phyloP scores from a whole-genome alignment of 768 basidiomycete species.

The Collybia sordida region DNA sequence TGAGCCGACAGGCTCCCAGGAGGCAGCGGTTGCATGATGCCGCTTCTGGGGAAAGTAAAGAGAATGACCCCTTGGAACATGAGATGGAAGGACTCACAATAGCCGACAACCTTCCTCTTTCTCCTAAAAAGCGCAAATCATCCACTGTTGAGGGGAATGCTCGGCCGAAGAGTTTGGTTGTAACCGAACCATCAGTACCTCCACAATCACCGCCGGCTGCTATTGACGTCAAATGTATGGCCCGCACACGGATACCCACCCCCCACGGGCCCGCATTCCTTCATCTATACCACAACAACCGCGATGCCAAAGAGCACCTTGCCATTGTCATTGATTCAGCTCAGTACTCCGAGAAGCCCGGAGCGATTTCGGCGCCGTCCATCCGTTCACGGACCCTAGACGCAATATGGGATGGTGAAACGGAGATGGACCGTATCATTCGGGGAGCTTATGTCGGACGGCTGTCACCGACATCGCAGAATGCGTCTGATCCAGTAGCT shows the following conservation, averaged over 20 bases:
- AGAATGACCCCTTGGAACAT: conserved; percentile 41
- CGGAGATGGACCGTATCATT: conserved; percentile 89
- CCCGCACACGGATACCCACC: conserved; percentile 95
- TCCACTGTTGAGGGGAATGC: conserved; percentile 27
- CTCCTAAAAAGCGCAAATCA: conserved; percentile 40
- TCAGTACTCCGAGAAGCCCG: conserved; percentile 59
- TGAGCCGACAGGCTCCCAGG: conserved; percentile 76
- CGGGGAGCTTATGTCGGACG: conserved; percentile 93
- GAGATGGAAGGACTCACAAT: conserved; percentile 36
- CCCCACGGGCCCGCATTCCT: conserved; percentile 92
- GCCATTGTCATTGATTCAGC: conserved; percentile 93
- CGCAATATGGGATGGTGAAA: conserved; percentile 82
- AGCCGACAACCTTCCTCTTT: conserved; percentile 37
- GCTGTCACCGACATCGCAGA: conserved; percentile 56
- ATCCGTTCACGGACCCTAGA: conserved; percentile 86
- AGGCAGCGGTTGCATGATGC: conserved; percentile 47
- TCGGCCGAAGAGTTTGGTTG: conserved; percentile 22
- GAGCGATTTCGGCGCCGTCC: conserved; percentile 42
- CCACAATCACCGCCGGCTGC: conserved; percentile 22
- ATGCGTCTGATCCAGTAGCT: conserved; percentile 40
- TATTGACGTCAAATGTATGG: conserved; percentile 89
- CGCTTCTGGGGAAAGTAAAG: conserved; percentile 43
- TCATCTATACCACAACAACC: conserved; percentile 92
- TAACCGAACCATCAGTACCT: conserved; percentile 16
- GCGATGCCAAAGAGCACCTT: conserved; percentile 92